phyloP scores from a whole-genome alignment of 306 rosid species.

The Hippophae tibetana region DNA sequence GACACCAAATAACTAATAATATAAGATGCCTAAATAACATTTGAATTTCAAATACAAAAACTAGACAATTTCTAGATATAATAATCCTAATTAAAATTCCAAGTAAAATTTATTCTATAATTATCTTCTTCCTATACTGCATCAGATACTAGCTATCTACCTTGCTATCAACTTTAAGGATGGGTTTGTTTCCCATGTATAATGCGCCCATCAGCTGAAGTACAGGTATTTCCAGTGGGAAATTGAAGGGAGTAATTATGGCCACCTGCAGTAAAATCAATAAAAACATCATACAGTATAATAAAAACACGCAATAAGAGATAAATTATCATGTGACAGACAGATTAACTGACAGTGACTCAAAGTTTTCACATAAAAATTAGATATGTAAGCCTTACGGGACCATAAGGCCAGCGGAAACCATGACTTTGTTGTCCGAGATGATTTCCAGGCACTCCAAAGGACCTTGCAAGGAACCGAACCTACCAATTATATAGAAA shows the following conservation, averaged over 20 bases:
- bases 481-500: slow-evolving; percentile 42
- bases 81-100: neutral
- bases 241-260: slow-evolving; percentile 87
- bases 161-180: slow-evolving; percentile 96
- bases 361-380: neutral
- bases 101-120: neutral
- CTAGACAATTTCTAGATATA: neutral
- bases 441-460: slow-evolving; percentile 88
- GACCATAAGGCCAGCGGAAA: slow-evolving; percentile 96
- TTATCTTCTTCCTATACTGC: neutral
- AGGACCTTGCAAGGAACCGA: slow-evolving; percentile 91
- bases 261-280: slow-evolving; percentile 56
- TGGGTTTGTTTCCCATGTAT: slow-evolving; percentile 95
- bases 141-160: slow-evolving; percentile 21
- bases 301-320: neutral
- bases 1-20: too few species aligned
- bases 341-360: neutral
- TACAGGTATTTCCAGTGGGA: slow-evolving; percentile 92
- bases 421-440: slow-evolving; percentile 97
- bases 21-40: too few species aligned
- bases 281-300: neutral
- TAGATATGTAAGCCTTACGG: slow-evolving; percentile 41
- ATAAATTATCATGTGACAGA: neutral
- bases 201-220: slow-evolving; percentile 99
- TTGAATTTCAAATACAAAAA: too few species aligned